These are phyloP conservation scores for Phellopilus nigrolimitatus DNA, from an alignment of 1,284 basidiomycete genomes.

Conservation along the genomic window DNA sequence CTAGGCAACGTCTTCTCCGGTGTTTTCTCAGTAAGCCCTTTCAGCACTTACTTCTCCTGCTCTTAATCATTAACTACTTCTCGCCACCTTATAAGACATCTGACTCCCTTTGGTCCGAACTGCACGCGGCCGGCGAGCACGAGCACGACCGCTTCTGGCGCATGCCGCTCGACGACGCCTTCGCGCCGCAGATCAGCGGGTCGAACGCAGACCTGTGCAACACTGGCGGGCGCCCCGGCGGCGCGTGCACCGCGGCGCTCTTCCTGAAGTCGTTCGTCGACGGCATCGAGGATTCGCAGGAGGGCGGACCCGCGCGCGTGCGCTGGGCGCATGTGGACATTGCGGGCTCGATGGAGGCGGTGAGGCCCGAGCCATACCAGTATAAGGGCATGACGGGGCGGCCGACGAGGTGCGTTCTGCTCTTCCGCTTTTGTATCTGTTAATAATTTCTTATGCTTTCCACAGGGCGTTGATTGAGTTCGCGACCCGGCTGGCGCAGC, in stretches of 20 bases:
- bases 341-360: slow-evolving; percentile 77
- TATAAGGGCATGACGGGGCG: slow-evolving; percentile 79
- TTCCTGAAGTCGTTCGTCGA: slow-evolving; percentile 82
- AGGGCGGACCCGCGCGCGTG: slow-evolving; percentile 43
- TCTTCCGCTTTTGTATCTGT: background rate
- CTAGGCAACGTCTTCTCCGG: slow-evolving; percentile 75
- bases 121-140: slow-evolving; percentile 64
- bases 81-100: no score
- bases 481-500: slow-evolving; percentile 29
- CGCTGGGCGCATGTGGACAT: slow-evolving; percentile 86
- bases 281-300: slow-evolving; percentile 57
- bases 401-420: slow-evolving; percentile 56
- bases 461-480: slow-evolving; percentile 32
- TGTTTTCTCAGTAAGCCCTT: slow-evolving; percentile 64
- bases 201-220: slow-evolving; percentile 85
- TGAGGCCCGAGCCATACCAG: slow-evolving; percentile 56
- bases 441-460: background rate
- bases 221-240: slow-evolving; percentile 69
- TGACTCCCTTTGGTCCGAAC: slow-evolving; percentile 68
- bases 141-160: slow-evolving; percentile 84
- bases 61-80: background rate
- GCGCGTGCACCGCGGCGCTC: slow-evolving; percentile 78
- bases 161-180: slow-evolving; percentile 81
- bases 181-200: slow-evolving; percentile 67
- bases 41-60: background rate